Conservation (phyloP, 2,329 filamentous ascomycete genomes). For the Trichoderma sp. region DNA sequence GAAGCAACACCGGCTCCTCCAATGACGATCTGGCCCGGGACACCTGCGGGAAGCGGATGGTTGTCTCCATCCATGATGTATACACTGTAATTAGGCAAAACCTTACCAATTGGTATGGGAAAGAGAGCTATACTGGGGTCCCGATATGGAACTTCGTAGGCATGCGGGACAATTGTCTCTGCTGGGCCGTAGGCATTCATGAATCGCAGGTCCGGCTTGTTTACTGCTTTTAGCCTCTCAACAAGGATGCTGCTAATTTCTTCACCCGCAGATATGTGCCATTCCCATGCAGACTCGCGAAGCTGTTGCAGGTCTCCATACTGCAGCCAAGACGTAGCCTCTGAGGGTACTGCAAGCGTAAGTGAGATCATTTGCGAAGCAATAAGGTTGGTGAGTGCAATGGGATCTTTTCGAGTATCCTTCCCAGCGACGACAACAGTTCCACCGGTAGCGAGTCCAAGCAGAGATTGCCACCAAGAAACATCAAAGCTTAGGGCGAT, state of each 20-base stretch:
- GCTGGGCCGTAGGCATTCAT: neutral
- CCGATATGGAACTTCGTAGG: neutral
- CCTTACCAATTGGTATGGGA: neutral
- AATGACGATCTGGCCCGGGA: constrained; percentile 21
- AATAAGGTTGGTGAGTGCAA: neutral
- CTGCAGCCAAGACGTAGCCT: neutral
- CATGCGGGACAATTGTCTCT: neutral
- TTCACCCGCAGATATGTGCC: neutral
- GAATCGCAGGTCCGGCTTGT: neutral
- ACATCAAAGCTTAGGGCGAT: neutral
- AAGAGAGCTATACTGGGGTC: neutral
- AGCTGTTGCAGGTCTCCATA: neutral
- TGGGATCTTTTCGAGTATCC: neutral
- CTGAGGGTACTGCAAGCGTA: neutral
- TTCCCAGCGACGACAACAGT: neutral
- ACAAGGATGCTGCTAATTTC: neutral
- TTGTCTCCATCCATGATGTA: constrained; percentile 40
- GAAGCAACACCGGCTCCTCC: constrained; percentile 38
- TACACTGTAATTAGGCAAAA: constrained; percentile 31
- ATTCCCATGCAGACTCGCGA: neutral
- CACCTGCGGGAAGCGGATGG: constrained; percentile 20
- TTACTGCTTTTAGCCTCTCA: neutral
- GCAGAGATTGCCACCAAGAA: neutral
- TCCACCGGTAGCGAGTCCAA: neutral
- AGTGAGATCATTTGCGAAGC: neutral